Percentiles rank a stretch among this genome's conserved stretches.
phyloP scores from a whole-genome alignment of 495 filamentous ascomycete species.

The Daldinia bambusicola region DNA sequence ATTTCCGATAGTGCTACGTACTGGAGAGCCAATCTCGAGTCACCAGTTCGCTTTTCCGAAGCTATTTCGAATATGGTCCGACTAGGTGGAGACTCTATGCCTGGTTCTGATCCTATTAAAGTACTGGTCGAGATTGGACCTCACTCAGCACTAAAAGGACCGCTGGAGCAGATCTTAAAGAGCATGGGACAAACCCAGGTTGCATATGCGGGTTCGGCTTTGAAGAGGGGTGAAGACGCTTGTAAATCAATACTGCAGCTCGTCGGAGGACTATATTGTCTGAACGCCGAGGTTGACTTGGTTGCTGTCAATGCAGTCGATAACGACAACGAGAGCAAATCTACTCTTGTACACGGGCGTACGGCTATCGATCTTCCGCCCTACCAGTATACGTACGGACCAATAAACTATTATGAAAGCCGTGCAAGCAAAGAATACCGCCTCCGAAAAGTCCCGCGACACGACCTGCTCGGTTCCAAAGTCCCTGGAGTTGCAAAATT shows the following conservation, averaged over 20 bases:
- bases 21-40: conserved; percentile 56
- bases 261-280: conserved; percentile 21
- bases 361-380: conserved; percentile 18
- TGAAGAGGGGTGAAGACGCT: conserved; percentile 29
- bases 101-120: not conserved
- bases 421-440: conserved; percentile 59
- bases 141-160: conserved; percentile 60
- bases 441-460: conserved; percentile 49
- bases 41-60: conserved; percentile 51
- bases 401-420: conserved; percentile 47
- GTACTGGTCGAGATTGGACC: conserved; percentile 67
- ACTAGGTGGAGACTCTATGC: conserved; percentile 36
- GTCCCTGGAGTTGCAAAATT: conserved; percentile 53
- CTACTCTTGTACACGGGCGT: conserved; percentile 5
- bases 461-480: conserved; percentile 64
- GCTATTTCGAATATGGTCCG: conserved; percentile 41
- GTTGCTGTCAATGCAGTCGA: conserved; percentile 30
- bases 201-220: conserved; percentile 43
- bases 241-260: conserved; percentile 9
- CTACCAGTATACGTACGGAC: conserved; percentile 20
- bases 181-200: conserved; percentile 44
- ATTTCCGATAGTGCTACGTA: conserved; percentile 41
- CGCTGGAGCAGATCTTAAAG: conserved; percentile 53
- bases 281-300: conserved; percentile 4
- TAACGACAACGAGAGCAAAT: not conserved